Conservation (phyloP, 345 rosid genomes). For the Kandelia obovata region DNA sequence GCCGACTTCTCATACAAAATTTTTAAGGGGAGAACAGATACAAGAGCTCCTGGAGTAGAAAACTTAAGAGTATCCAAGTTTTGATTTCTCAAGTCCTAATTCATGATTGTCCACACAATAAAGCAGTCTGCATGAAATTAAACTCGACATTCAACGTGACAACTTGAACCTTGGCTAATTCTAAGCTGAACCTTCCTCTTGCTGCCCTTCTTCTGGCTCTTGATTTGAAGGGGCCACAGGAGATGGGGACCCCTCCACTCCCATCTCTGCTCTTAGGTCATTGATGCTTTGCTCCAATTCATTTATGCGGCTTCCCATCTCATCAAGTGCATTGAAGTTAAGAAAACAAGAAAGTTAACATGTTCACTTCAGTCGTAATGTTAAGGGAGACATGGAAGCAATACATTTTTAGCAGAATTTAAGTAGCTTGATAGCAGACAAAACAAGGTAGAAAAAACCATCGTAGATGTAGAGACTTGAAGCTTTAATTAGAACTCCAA, state of each 20-base stretch:
- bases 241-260: slow-evolving; percentile 65
- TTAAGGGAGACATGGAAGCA: slow-evolving; percentile 1
- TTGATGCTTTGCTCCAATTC: slow-evolving; percentile 85
- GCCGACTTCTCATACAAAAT: no score
- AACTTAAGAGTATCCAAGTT: background rate
- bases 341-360: slow-evolving; percentile 33
- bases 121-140: background rate
- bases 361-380: background rate
- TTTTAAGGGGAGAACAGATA: no score
- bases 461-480: no score
- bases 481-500: no score
- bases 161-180: background rate
- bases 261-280: slow-evolving; percentile 63
- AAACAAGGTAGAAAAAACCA: no score
- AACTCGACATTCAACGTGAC: background rate
- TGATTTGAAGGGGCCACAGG: slow-evolving; percentile 45
- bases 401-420: background rate
- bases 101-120: background rate
- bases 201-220: slow-evolving; percentile 31
- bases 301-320: slow-evolving; percentile 76
- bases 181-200: slow-evolving; percentile 47
- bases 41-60: no score
- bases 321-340: slow-evolving; percentile 72
- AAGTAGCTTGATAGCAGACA: background rate
- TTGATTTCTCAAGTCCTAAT: background rate